Evolutionary conservation across 768 basidiomycete species (phyloP), one percentile per base, ranked within the genome.

Genomic region (Tylopilus cervinicoccineus): DNA sequence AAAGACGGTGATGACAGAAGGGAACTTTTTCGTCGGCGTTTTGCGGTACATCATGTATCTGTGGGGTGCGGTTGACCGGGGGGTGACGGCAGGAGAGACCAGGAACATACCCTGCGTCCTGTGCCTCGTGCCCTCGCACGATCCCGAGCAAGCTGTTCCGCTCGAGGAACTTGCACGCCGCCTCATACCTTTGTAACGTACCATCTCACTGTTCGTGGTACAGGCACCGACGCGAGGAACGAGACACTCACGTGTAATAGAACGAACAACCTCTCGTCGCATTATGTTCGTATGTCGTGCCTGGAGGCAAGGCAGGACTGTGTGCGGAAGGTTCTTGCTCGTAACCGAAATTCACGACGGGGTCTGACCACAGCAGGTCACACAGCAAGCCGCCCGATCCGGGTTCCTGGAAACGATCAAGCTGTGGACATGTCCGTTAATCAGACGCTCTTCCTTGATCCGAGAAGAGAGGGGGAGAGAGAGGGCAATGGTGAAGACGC

Each of bases 1-100:
- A 72, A 99, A 99, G 55, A 99, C 91, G 31, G 95, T 98, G 70
- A 98, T 97, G 26, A 98, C 93, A 0, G 92, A 93, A 1, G 95
- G 95, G 69, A 97, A 98, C 50, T 91, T 93, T 61, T 91, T 94
- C 32, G 85, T 88, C 38, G 90, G 89, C 0, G 95, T 96, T 69
- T 94, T 94, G 54, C 90, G 83, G 68, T 92, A 88, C 93, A 98
- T 97, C 44, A 87, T 85, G 62, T 89, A 93, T 34, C 88, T 88
- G n/a, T n/a, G 55, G 62, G 24, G 17, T 28, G 6, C 27, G 7
- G 12, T 44, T 31, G 41, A 36, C 5, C 38, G 1, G 29, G 22
- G 19, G 23, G 17, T 16, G 2, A 40, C 11, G 14, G 46, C 41
- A 5, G 34, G 33, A 14, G 40, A 45, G 38, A 36, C 34, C 16